A percentile compares a stretch with the other conserved stretches of the same genome.
phyloP scores from a whole-genome alignment of 169 alveolate genomes.

The Plasmodium berghei region DNA sequence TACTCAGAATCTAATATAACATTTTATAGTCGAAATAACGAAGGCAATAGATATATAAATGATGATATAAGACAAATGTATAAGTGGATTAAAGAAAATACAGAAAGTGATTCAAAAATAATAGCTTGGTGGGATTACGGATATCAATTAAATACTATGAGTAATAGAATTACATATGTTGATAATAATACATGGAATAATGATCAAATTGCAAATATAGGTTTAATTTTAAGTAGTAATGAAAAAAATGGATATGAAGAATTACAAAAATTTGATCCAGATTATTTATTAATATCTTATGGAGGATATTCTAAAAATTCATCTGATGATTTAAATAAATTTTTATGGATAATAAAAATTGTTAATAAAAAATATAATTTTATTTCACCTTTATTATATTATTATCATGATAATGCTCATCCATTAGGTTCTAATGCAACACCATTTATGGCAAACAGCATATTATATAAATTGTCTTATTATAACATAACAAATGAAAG shows the following conservation, averaged over 20 bases:
- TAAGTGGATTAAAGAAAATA: conserved; percentile 97
- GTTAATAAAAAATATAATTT: conserved; percentile 88
- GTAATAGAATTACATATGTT: conserved; percentile 96
- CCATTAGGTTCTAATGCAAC: conserved; percentile 95
- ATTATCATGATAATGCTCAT: conserved; percentile 75
- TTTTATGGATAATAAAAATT: conserved; percentile 98
- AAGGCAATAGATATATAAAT: conserved; percentile 92
- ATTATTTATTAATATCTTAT: conserved; percentile 95
- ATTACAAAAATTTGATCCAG: conserved; percentile 94
- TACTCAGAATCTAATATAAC: conserved; percentile 81
- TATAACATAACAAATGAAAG: conserved; percentile 92
- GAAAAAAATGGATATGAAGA: conserved; percentile 96
- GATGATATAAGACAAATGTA: conserved; percentile 99
- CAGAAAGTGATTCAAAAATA: conserved; percentile 93
- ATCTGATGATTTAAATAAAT: conserved; percentile 98
- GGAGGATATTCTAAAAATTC: conserved; percentile 97
- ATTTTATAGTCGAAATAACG: conserved; percentile 74
- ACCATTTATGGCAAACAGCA: conserved; percentile 90
- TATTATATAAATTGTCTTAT: conserved; percentile 95
- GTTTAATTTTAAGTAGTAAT: conserved; percentile 89
- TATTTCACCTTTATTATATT: conserved; percentile 71
- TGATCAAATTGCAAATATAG: conserved; percentile 98
- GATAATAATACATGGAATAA: conserved; percentile 99
- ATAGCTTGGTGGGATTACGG: conserved; percentile 99
- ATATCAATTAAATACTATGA: conserved; percentile 97